Evolutionary conservation across 1,284 basidiomycete genomes (phyloP), one percentile per base, ranked within the genome.

Genomic region (Athelia psychrophila): DNA sequence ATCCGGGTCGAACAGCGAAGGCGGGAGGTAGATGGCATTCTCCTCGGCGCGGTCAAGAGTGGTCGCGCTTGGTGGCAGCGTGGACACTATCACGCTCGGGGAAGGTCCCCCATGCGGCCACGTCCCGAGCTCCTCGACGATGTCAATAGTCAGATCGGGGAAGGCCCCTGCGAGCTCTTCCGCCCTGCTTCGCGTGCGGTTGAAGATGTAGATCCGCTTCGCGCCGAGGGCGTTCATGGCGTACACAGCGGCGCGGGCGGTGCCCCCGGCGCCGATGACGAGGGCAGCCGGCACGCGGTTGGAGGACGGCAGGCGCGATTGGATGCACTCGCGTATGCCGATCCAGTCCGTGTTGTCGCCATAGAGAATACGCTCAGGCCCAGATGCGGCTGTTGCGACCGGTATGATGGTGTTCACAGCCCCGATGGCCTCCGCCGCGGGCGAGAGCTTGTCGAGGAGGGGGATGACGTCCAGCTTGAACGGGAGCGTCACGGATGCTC

Each of bases 331-430:
- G 23, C 77, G 77, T 58, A 98, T 95, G 0, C 92, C 95, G 48
- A 89, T 69, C 87, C 93, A 97, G 65, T 97, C 95, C 0, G 94
- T 96, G 71, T 98, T 98, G 63, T 97, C 93, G 1, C 95, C 95
- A 48, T 82, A 74, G 25, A 98, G 74, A 22, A 74, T 69, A 2
- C 75, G 72, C 3, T 56, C 59, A 15, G 73, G 68, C 1, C 81
- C 81, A 5, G n/a, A 18, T 22, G 8, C 38, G 49, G 78, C 75
- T 2, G 69, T 56, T 9, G 58, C 59, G 8, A 61, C 49, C 3
- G 90, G 87, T 19, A 95, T 79, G 64, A 97, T 81, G 22, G 95
- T 98, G 70, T 98, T 97, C 58, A 97, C 92, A 0, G 95, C 95
- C 1, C 95, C 95, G 53, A 98, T 94, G 3, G 80, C 75, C 59